Base-by-base conservation (phyloP, 78 protist genomes). In the Bigelowiella natans region DNA sequence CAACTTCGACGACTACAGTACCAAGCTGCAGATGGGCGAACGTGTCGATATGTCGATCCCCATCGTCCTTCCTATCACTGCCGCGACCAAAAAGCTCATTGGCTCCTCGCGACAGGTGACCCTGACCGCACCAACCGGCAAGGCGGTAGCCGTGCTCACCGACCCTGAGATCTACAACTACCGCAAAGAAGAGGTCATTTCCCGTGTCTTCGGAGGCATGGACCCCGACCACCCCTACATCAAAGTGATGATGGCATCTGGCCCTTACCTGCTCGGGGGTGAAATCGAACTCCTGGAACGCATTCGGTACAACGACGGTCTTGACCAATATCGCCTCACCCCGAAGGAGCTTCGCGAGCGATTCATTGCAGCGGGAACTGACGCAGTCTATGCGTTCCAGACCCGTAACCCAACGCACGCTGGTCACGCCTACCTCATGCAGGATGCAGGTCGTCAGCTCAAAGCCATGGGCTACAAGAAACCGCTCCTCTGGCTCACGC, bases 371-470 rank as follows among this genome's bases (percentile, higher is more conserved):
- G 7, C 73, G 73, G 73, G 73, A 51, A 51, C 93, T 36, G 93
- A 91, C 86, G 90, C 37, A 1, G 93, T 91, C 11, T 91, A 38
- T 34, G 93, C 93, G 40, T 91, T 91, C 88, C 93, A 91, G 88
- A 87, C 90, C 36, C 64, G 93, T 1, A 91, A 91, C 93, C 93
- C 93, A 34, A 87, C 90, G 34, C 93, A 91, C 64, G 90, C 90
- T 2, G 93, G 93, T 40, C 93, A 91, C 86, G 93, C 90, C 31
- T 82, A 39, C 93, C 90, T 91, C 37, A 91, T 91, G 93, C 38
- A 40, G 3, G 30, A 91, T 86, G 84, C 89, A 0, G 83, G 90
- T 34, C 28, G 31, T 28, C 82, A 64, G 82, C 93, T 91, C 38
- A 84, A 40, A 38, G 86, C 0, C 83, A 29, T 36, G 38, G 93